Base-by-base conservation (phyloP, 768 basidiomycete genomes). In the Termitomyces sp. region DNA sequence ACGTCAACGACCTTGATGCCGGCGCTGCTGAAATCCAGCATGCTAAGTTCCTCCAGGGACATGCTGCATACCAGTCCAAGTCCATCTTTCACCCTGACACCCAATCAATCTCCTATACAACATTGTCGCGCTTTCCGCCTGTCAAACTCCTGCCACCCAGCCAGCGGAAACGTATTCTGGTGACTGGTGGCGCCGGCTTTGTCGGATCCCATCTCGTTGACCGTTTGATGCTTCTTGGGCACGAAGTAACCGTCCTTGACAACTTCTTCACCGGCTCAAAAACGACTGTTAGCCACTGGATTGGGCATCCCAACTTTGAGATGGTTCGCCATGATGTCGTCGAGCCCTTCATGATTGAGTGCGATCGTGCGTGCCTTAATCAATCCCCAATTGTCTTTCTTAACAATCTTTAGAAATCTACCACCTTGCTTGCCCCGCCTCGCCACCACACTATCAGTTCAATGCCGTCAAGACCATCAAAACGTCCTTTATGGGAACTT, bases 221-320 rank as follows among this genome's bases (percentile, higher is more conserved):
- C 76, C 84, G 97, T 48, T 84, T 98, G 60, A 95, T 99, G 94
- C 82, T 98, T 60, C 84, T 98, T 51, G 97, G 97, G 16, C 97
- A 99, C 68, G 94, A 98, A 70, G 94, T 96, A 64, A 94, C 93
- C 55, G 96, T 98, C 61, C 74, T 97, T 55, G 96, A 98, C 78
- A 98, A 98, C 76, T 99, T 99, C 71, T 99, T 99, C 78, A 98
- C 95, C 25, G 97, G 97, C 16, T 91, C 90, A 54, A 94, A 94
- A 72, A 96, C 94, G n/a, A 96, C 94, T 51, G 90, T 98, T 61
- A 86, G 88, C 62, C 90, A 94, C 65, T 96, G 94, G 94, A 80
- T 94, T 56, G 97, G 97, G 8, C 97, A 99, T 72, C 97, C 97
- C 59, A 98, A 98, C 76, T 99, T 99, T 64, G 96, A 98, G 74